phyloP scores from a whole-genome alignment of 2,329 filamentous ascomycete genomes.

The Diaporthe capsici region DNA sequence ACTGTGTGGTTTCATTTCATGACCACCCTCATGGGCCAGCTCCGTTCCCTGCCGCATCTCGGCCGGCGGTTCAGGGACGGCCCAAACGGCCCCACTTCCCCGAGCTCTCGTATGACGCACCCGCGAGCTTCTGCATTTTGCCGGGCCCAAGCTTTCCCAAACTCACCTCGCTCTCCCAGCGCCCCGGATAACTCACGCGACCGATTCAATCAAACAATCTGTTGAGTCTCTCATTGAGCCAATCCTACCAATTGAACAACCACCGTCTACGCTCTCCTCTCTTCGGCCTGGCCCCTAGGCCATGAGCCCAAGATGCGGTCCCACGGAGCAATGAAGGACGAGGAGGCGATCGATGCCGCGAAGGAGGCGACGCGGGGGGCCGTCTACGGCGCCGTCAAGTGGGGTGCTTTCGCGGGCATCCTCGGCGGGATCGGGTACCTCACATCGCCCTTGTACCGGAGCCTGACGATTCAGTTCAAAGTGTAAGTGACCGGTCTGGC shows the following conservation, averaged over 20 bases:
- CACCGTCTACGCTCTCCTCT: neutral
- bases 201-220: neutral
- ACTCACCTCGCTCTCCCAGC: conserved; percentile 1
- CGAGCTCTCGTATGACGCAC: conserved; percentile 32
- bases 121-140: conserved; percentile 12
- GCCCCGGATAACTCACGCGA: conserved; percentile 19
- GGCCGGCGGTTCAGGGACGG: conserved; percentile 7
- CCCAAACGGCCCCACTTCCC: conserved; percentile 26
- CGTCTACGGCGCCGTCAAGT: conserved; percentile 76
- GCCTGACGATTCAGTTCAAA: conserved; percentile 82
- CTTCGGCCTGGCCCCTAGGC: neutral
- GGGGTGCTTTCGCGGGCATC: conserved; percentile 76
- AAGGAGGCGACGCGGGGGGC: conserved; percentile 81
- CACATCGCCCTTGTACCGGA: conserved; percentile 79
- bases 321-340: conserved; percentile 72
- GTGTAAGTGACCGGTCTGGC: conserved; percentile 67
- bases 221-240: neutral
- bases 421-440: conserved; percentile 74
- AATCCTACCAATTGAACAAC: neutral
- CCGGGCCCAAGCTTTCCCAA: conserved; percentile 1
- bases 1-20: neutral
- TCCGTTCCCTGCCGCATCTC: neutral
- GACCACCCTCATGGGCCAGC: no score
- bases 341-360: conserved; percentile 78
- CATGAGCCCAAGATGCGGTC: conserved; percentile 56